phyloP scores from a whole-genome alignment of 2,329 filamentous ascomycete species.

The Verticillium klebahnii region DNA sequence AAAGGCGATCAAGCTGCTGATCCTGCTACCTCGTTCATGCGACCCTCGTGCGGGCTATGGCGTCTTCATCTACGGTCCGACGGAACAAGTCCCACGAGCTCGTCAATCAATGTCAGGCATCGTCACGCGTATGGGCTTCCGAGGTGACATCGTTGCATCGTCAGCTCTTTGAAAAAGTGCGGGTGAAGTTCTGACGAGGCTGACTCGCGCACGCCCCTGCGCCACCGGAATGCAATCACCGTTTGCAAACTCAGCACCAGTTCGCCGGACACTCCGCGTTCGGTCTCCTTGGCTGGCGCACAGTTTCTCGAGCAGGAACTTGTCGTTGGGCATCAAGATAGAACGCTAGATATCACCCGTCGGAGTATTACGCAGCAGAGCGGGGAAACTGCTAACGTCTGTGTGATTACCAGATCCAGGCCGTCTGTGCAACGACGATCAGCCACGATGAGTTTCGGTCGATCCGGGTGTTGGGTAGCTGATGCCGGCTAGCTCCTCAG shows the following conservation, averaged over 20 bases:
- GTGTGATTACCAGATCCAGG: not conserved
- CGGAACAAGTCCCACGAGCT: not conserved
- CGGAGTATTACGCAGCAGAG: not conserved
- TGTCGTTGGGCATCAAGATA: not conserved
- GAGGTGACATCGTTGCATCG: not conserved
- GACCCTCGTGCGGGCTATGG: not conserved
- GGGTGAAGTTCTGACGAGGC: not conserved
- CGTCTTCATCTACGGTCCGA: not conserved
- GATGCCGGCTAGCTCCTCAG: not conserved
- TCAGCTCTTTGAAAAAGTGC: not conserved
- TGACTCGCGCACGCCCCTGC: not conserved
- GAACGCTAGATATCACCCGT: not conserved
- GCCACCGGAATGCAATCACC: not conserved
- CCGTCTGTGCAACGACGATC: not conserved
- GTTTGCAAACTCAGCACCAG: not conserved
- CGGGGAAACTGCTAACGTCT: not conserved
- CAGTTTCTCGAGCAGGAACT: not conserved
- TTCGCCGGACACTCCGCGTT: not conserved
- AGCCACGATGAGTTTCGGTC: not conserved
- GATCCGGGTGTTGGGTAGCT: not conserved
- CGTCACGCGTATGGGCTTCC: not conserved
- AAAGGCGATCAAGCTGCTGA: not conserved
- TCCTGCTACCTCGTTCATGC: not conserved
- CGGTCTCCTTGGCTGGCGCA: not conserved
- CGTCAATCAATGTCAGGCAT: not conserved